Evolutionary conservation across 1,139 yeast species (phyloP), one percentile per base, ranked within the genome.

Genomic region (Blastobotrys malaysiensis): DNA sequence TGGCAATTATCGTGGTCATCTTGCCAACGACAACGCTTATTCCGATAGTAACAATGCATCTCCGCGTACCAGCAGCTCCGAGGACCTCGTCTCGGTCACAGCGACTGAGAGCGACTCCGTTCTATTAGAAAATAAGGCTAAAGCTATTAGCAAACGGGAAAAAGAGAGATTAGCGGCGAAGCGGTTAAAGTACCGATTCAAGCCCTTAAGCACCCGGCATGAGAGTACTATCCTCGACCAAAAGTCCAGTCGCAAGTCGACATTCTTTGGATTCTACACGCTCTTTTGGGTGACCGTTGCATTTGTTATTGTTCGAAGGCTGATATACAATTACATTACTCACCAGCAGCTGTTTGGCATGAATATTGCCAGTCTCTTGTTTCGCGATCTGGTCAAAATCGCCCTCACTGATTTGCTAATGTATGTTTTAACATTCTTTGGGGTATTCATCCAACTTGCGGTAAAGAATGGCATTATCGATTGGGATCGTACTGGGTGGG

Each of bases 331-430:
- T 57, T 67, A 67, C 53, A 20, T 65, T 6, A 59, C 55, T 21
- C 61, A 66, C 27, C 73, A 75, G 1, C 57, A 62, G 1, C 46
- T 72, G 1, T 64, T 73, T 47, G 73, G 80, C 24, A 77, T 82
- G 49, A 80, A 82, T 27, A 78, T 88, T 27, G 69, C 84, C 43
- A 58, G 62, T 39, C 72, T 80, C 9, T 72, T 89, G 69, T 63
- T 73, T 5, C 74, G 76, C 31, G 91, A 88, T 61, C 53, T 88
- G 19, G 59, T 79, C 56, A 78, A 79, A 60, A 83, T 89, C 26
- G 96, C 82, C 0, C 59, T 84, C 20, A 82, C 88, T 1, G 97
- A 89, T 67, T 69, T 83, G 45, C 68, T 68, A 46, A 86, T 89
- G 93, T 89, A 88, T 65, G 61, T 84, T 27, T 65, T 81, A 16